phyloP scores from a whole-genome alignment of 305 asterid species.

The Solanum hybrid region DNA sequence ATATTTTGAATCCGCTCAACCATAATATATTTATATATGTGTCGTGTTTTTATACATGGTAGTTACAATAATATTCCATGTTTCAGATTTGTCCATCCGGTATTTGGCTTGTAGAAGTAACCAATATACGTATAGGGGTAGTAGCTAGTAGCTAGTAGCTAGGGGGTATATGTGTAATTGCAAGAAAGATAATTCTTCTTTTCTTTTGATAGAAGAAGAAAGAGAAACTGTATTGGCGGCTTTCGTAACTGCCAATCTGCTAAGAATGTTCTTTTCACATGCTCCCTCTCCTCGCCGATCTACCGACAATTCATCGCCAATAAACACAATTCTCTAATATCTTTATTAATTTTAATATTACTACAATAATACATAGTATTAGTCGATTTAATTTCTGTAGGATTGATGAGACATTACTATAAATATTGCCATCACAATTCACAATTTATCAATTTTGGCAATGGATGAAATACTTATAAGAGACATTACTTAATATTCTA shows the following conservation, averaged over 20 bases:
- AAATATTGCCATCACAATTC: too few relatives aligned
- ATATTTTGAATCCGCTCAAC: neutral
- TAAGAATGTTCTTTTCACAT: slow-evolving; percentile 10
- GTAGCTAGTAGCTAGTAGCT: neutral
- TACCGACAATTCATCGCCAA: slow-evolving; percentile 1
- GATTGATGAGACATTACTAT: too few relatives aligned
- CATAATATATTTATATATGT: neutral
- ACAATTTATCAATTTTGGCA: too few relatives aligned
- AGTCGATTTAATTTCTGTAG: neutral
- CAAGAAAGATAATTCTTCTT: neutral
- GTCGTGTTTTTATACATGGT: neutral
- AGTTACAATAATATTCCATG: slow-evolving; percentile 13
- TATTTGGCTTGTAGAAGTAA: neutral
- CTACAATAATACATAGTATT: too few relatives aligned
- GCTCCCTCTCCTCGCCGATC: slow-evolving; percentile 1
- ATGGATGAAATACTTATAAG: too few relatives aligned
- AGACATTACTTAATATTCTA: too few relatives aligned
- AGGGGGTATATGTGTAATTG: slow-evolving; percentile 1
- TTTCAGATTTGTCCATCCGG: slow-evolving; percentile 18
- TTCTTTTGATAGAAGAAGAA: neutral
- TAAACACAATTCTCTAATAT: neutral
- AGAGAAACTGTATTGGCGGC: neutral
- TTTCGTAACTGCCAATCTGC: slow-evolving; percentile 9
- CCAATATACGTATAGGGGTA: neutral
- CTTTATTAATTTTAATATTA: too few relatives aligned